A percentile compares a stretch with the other conserved stretches of the same genome.
These are phyloP conservation scores for Tricharina praecox DNA, from an alignment of 495 filamentous ascomycete genomes.

Conservation along the genomic window DNA sequence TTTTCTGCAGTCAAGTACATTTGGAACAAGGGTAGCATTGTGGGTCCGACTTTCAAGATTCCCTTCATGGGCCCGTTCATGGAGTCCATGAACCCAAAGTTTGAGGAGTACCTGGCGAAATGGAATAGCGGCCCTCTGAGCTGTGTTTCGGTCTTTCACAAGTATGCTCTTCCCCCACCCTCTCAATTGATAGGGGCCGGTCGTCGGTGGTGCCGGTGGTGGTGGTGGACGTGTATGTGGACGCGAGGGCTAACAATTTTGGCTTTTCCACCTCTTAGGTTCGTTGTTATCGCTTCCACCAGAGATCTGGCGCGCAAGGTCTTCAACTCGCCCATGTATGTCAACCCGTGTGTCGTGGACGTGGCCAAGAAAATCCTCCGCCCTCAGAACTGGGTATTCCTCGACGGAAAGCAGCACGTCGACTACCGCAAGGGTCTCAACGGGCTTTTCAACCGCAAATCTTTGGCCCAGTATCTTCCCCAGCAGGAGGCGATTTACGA, in stretches of 20 bases:
- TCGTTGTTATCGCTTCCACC: constrained; percentile 91
- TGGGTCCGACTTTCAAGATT: constrained; percentile 65
- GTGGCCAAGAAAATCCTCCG: constrained; percentile 87
- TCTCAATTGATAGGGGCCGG: not conserved
- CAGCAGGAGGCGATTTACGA: constrained; percentile 86
- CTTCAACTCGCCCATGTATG: constrained; percentile 83
- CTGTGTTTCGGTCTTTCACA: constrained; percentile 98
- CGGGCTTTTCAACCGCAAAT: constrained; percentile 78
- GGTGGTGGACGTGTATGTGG: too few relatives aligned
- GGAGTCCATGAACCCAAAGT: constrained; percentile 78
- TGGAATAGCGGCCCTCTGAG: constrained; percentile 81
- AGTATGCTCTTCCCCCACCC: constrained; percentile 41
- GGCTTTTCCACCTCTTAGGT: constrained; percentile 48
- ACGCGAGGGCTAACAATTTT: too few relatives aligned
- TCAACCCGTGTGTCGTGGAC: constrained; percentile 96
- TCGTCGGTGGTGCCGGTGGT: too few relatives aligned
- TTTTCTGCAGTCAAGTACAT: constrained; percentile 68
- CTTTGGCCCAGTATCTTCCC: constrained; percentile 75
- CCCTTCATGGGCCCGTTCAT: constrained; percentile 96
- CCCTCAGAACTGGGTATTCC: constrained; percentile 87
- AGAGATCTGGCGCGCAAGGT: constrained; percentile 94
- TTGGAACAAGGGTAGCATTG: constrained; percentile 68
- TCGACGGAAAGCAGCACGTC: constrained; percentile 87
- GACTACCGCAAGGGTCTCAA: constrained; percentile 96
- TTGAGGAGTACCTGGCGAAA: constrained; percentile 76